Evolutionary conservation across 495 filamentous ascomycete genomes (phyloP).

Genomic region (Xylaria venustula): DNA sequence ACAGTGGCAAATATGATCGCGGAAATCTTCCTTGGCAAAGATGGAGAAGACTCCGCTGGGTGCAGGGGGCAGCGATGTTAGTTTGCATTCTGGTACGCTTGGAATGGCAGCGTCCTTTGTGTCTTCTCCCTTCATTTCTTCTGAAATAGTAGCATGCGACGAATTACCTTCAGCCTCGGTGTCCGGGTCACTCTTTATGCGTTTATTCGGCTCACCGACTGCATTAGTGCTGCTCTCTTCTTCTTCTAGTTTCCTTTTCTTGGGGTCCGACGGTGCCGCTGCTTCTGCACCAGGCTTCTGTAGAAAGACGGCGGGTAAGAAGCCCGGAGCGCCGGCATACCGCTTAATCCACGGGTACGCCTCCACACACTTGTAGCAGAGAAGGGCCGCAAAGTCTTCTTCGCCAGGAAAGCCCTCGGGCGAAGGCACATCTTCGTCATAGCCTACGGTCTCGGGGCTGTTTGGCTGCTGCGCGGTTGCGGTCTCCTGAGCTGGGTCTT

Average conservation of each 20-base stretch:
- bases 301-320: constrained; percentile 66
- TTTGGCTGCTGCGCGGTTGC: constrained; percentile 19
- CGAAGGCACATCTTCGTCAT: constrained; percentile 53
- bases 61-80: constrained; percentile 49
- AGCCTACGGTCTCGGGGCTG: constrained; percentile 24
- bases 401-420: constrained; percentile 86
- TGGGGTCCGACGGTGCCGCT: constrained; percentile 34
- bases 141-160: not conserved
- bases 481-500: constrained; percentile 26
- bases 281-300: constrained; percentile 17
- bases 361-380: constrained; percentile 93
- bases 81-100: constrained; percentile 35
- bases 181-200: constrained; percentile 48
- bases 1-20: constrained; percentile 75
- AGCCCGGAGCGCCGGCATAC: constrained; percentile 82
- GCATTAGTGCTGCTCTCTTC: constrained; percentile 35
- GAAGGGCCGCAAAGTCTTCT: constrained; percentile 81
- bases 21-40: constrained; percentile 75
- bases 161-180: constrained; percentile 4
- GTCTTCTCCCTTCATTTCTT: constrained; percentile 26
- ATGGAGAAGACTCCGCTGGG: constrained; percentile 66
- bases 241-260: constrained; percentile 78
- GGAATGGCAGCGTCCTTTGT: constrained; percentile 18
- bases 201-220: constrained; percentile 43
- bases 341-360: constrained; percentile 87